Conservation (phyloP, 306 rosid genomes). For the Oxytropis ochrocephala region DNA sequence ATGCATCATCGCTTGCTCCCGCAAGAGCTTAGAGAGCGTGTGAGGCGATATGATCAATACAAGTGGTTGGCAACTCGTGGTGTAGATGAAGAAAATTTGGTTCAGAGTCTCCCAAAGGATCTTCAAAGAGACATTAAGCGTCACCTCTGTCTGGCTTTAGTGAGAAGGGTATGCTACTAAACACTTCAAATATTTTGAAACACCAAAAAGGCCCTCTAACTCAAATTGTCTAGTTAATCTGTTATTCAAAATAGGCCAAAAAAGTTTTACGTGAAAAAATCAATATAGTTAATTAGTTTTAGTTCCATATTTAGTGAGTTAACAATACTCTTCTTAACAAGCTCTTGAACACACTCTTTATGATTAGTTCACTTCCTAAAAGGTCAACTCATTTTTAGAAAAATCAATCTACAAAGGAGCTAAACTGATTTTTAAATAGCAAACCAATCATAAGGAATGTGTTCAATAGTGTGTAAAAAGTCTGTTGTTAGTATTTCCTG, state of each 20-base stretch:
- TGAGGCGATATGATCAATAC: slow-evolving; percentile 83
- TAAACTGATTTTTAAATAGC: no score
- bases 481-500: no score
- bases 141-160: slow-evolving; percentile 84
- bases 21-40: slow-evolving; percentile 72
- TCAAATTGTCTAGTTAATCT: not conserved
- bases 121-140: slow-evolving; percentile 85
- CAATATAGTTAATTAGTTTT: not conserved
- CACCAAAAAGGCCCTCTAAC: not conserved
- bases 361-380: no score
- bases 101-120: slow-evolving; percentile 83
- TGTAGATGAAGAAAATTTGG: slow-evolving; percentile 77
- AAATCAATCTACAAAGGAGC: no score
- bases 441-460: no score
- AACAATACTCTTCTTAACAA: no score
- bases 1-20: slow-evolving; percentile 96
- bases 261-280: not conserved
- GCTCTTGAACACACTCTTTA: no score
- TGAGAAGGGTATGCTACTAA: slow-evolving; percentile 59
- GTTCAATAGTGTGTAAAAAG: no score
- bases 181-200: not conserved
- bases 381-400: no score
- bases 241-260: not conserved
- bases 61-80: slow-evolving; percentile 95
- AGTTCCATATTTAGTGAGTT: no score